These are phyloP conservation scores for Passalora sequoiae DNA, from an alignment of 2,329 filamentous ascomycete species.

Conservation along the genomic window DNA sequence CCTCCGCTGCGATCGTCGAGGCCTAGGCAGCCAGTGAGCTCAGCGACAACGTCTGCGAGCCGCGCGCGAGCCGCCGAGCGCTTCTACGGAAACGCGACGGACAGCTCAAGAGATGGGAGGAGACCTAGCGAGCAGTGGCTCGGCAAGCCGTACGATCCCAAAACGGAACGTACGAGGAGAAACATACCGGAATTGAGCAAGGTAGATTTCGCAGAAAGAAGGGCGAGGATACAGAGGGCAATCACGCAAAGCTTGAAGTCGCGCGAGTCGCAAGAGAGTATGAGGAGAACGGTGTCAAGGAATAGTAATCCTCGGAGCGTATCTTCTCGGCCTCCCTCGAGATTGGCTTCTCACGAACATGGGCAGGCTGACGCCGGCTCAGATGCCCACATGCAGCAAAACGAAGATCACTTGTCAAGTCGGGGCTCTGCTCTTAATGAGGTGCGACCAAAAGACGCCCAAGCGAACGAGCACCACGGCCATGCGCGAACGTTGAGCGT, in stretches of 20 bases:
- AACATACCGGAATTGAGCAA: slow-evolving; percentile 61
- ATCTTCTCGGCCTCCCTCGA: slow-evolving; percentile 12
- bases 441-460: neutral
- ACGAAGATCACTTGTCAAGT: slow-evolving; percentile 10
- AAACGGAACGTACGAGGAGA: slow-evolving; percentile 39
- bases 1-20: slow-evolving; percentile 75
- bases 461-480: slow-evolving; percentile 3
- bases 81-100: slow-evolving; percentile 38
- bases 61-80: slow-evolving; percentile 61
- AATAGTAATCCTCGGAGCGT: slow-evolving; percentile 20
- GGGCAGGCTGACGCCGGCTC: slow-evolving; percentile 39
- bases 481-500: slow-evolving; percentile 24
- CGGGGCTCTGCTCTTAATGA: neutral
- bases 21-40: slow-evolving; percentile 72
- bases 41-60: slow-evolving; percentile 66
- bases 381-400: slow-evolving; percentile 7
- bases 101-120: slow-evolving; percentile 30
- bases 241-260: slow-evolving; percentile 80
- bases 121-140: slow-evolving; percentile 52
- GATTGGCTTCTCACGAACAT: slow-evolving; percentile 12
- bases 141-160: slow-evolving; percentile 77
- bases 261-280: slow-evolving; percentile 45
- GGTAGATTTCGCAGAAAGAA: slow-evolving; percentile 77
- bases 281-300: slow-evolving; percentile 24
- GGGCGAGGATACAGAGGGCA: slow-evolving; percentile 76